Evolutionary conservation across 192 early-diverging fungal genomes (phyloP).

Genomic region (Mortierella alpina): DNA sequence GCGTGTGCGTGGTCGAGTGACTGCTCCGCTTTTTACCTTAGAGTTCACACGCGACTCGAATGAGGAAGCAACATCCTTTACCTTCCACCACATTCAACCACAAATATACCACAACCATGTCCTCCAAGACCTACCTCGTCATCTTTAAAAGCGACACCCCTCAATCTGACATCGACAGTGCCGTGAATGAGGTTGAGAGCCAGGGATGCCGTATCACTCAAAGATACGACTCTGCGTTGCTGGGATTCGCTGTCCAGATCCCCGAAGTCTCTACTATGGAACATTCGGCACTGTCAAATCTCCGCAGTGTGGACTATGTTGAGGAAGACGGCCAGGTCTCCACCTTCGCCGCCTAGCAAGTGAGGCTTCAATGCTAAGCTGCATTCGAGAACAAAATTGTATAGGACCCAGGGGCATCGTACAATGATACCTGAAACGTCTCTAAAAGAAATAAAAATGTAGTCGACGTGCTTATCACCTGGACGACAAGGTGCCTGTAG

Average conservation of each 20-base stretch:
- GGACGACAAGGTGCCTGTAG: too few relatives aligned
- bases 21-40: too few relatives aligned
- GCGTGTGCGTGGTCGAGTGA: too few relatives aligned
- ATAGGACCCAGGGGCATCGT: too few relatives aligned
- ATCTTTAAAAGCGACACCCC: constrained; percentile 66
- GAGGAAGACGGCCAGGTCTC: constrained; percentile 71
- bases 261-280: constrained; percentile 64
- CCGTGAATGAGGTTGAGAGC: constrained; percentile 5
- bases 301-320: constrained; percentile 61
- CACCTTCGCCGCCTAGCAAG: constrained; percentile 1
- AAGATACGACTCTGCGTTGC: constrained; percentile 59
- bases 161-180: constrained; percentile 28
- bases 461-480: too few relatives aligned
- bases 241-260: constrained; percentile 68
- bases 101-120: neutral
- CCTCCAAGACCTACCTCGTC: constrained; percentile 60
- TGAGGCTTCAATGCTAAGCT: too few relatives aligned
- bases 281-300: constrained; percentile 45
- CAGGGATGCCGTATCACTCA: constrained; percentile 52
- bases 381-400: too few relatives aligned
- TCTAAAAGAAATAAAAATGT: too few relatives aligned
- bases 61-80: too few relatives aligned
- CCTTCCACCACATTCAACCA: too few relatives aligned
- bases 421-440: too few relatives aligned
- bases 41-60: too few relatives aligned